Conservation (phyloP, 2,329 filamentous ascomycete genomes). For the Arthrobotrys iridis region DNA sequence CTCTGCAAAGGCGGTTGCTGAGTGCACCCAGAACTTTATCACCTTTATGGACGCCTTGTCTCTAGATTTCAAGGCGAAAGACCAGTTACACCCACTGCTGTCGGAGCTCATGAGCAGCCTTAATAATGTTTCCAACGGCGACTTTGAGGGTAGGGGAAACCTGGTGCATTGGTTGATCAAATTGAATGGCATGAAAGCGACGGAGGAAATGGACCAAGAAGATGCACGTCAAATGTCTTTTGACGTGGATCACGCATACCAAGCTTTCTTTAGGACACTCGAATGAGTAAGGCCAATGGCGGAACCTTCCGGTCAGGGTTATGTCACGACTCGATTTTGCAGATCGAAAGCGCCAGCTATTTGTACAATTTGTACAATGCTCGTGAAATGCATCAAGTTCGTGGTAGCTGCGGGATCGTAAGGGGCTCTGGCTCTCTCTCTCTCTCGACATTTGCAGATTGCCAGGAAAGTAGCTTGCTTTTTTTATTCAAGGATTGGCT, state of each 20-base stretch:
- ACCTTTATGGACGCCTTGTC: constrained; percentile 95
- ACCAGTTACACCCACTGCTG: constrained; percentile 92
- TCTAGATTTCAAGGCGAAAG: constrained; percentile 90
- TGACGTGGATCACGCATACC: constrained; percentile 59
- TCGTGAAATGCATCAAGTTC: constrained; percentile 21
- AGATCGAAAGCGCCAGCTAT: constrained; percentile 18
- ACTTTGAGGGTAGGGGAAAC: constrained; percentile 91
- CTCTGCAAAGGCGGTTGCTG: constrained; percentile 63
- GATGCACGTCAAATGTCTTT: constrained; percentile 67
- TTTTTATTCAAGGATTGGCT: constrained; percentile 36
- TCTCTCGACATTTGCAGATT: constrained; percentile 13
- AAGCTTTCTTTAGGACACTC: constrained; percentile 56
- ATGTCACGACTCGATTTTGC: constrained; percentile 26
- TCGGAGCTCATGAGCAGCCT: constrained; percentile 97
- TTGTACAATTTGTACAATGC: constrained; percentile 20
- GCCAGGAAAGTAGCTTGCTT: constrained; percentile 28
- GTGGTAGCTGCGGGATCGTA: constrained; percentile 14
- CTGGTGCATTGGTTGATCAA: constrained; percentile 99
- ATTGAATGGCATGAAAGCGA: constrained; percentile 96
- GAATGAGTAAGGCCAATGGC: constrained; percentile 30
- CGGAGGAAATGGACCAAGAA: constrained; percentile 86
- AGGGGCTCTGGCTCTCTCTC: constrained; percentile 9
- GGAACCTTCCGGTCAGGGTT: constrained; percentile 1
- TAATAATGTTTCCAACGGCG: constrained; percentile 91
- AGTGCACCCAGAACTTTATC: constrained; percentile 97